phyloP scores from a whole-genome alignment of 345 rosid genomes.

The Abelmoschus esculentus region DNA sequence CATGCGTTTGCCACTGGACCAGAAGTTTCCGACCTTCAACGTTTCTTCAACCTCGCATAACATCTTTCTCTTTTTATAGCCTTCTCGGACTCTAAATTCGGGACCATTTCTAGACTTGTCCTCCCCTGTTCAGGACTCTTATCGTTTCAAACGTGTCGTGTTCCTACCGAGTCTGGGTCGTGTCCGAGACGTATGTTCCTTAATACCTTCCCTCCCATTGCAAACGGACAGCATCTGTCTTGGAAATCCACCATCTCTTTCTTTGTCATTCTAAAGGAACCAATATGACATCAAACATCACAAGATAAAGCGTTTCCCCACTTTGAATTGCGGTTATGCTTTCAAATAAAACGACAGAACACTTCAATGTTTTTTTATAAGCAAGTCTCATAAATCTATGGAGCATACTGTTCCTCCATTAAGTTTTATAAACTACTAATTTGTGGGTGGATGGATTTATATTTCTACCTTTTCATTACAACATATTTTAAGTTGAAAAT shows the following conservation, averaged over 20 bases:
- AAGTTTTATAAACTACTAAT: background rate
- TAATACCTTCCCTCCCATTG: background rate
- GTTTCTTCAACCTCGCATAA: too few species aligned
- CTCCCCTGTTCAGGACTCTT: too few species aligned
- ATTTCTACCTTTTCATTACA: background rate
- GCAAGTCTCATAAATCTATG: background rate
- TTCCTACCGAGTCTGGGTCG: background rate
- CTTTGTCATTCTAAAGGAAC: background rate
- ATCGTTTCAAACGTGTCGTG: too few species aligned
- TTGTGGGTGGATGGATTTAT: background rate
- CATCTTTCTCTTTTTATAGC: too few species aligned
- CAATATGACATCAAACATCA: background rate
- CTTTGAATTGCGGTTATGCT: background rate
- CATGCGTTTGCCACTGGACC: too few species aligned
- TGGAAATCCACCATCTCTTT: background rate
- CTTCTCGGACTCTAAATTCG: too few species aligned
- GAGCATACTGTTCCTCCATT: background rate
- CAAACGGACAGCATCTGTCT: background rate
- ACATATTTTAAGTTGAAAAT: background rate
- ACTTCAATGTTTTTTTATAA: background rate
- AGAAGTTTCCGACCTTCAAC: too few species aligned
- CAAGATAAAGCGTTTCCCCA: background rate
- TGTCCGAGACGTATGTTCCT: background rate
- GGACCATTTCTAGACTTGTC: too few species aligned
- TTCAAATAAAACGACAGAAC: background rate